Evolutionary conservation across 805 yeast genomes (phyloP), one percentile per base, ranked within the genome.

Genomic region (Torulaspora quercuum): DNA sequence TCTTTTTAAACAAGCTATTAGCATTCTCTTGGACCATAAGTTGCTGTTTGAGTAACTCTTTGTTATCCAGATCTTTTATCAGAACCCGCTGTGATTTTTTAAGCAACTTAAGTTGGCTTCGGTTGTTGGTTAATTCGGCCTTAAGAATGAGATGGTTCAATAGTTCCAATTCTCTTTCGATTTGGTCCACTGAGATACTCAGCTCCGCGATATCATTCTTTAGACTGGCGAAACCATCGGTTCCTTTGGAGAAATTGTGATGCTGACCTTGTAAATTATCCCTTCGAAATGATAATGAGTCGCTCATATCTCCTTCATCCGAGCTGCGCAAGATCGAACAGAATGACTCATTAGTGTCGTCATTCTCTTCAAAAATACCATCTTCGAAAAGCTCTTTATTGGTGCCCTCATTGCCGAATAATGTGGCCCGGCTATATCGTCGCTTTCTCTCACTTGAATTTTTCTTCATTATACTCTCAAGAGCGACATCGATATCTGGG

Each of bases 111-210:
- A 83, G 63, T 52, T 88, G 92, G 4, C 77, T 70, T 5, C 73
- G 61, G 55, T 84, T 84, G 55, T 86, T 83, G 0, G 94, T 86
- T 20, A 90, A 64, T 50, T 86, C 95, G 0, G 97, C 95, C 53
- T 90, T 90, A 29, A 70, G 67, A 25, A 86, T 58, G 29, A 90
- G 65, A 4, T 90, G 81, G 9, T 72, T 75, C 25, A 90, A 59
- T 15, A 89, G 75, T 4, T 68, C 67, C 25, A 76, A 63, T 54
- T 89, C 95, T 39, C 75, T 73, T 23, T 70, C 67, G 16, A 84
- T 61, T 34, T 69, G 71, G 16, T 70, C 76, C 5, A 86, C 75
- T 9, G 80, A 84, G 2, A 65, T 57, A 2, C 72, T 65, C 10
- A 88, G 57, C n/a, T 67, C 70, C 2, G 65, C 65, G 28, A 89